Evolutionary conservation across 1,284 basidiomycete species (phyloP), one percentile per base, ranked within the genome.

Genomic region (Ganoderma leucocontextum): DNA sequence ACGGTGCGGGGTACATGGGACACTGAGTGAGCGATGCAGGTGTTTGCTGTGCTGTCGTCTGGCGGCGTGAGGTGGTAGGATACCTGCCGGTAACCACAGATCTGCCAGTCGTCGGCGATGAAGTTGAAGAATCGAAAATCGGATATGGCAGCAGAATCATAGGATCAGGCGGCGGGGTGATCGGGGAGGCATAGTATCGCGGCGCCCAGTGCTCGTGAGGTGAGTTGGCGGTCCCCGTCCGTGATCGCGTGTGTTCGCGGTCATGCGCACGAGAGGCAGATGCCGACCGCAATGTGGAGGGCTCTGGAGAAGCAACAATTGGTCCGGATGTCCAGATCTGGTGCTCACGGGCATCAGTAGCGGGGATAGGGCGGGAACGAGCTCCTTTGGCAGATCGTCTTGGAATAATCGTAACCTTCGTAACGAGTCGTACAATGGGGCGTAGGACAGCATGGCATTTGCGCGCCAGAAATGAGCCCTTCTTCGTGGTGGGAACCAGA

Each of bases 131-230:
- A 9, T 58, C 55, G 55, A 58, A 58, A 38, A 58, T 58, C 35
- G 55, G 55, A 33, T 58, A 58, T 2, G 55, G 55, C 33, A n/a
- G 10, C 55, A 58, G 15, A 22, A 58, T 35, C 4, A 38, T 17
- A 38, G 55, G 55, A 38, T 58, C n/a, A 5, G 55, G 19, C 3
- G 55, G 55, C 17, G 55, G 55, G 35, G 55, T 58, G 55, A 58
- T 58, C 15, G 55, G 35, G 6, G 55, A n/a, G n/a, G 35, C 55
- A 19, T 58, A 38, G 22, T 58, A 58, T 12, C 55, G 55, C n/a
- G 55, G 55, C 10, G 35, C 55, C 55, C 55, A 58, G 35, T 58
- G 55, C 35, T n/a, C 33, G 35, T 36, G 38, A 35, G 55, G 55
- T 36, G 55, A 36, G 19, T n/a, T 12, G 19, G 35, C 35, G 19